Evolutionary conservation across 1,139 yeast genomes (phyloP), one percentile per base, ranked within the genome.

Genomic region (Protomyces inundatus): DNA sequence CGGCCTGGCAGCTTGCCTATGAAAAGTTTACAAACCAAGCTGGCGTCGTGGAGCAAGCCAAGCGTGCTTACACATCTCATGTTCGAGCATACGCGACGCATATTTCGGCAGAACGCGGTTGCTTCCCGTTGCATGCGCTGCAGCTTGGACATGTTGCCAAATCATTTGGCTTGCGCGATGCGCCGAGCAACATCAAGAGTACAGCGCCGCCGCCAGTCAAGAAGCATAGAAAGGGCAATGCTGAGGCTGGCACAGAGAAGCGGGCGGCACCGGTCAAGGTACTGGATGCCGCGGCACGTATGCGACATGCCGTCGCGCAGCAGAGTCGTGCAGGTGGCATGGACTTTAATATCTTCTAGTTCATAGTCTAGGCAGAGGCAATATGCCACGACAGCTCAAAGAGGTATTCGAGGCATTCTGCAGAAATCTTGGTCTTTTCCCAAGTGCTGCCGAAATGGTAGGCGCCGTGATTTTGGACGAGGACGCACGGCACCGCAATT

Each of bases 1-100:
- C 99, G 0, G 90, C 97, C 0, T 91, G 96, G 95, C 99, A 93
- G 74, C 79, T 93, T 69, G 85, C 87, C 64, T 82, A 90, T 14
- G 99, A 93, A 77, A 80, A 97, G 72, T 87, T 96, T 87, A 78
- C 91, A 39, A 54, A 61, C 51, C 56, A 88, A 69, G 76, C 81
- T 0, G 75, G 77, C 0, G 82, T 82, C 10, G 86, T 85, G 64
- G 84, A 82, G 32, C 72, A 79, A 14, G 96, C 96, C 0, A 81
- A 82, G 14, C 83, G 85, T 70, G 98, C 89, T 1, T 93, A 89
- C 72, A 84, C 88, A 7, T 87, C 96, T 67, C 98, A 93, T 74
- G 80, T 93, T 52, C 81, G 98, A 72, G 98, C 98, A 0, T 93
- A 93, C 73, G 90, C 98, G n/a, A 93, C 99, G 0, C 99, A 93